phyloP scores from a whole-genome alignment of 2,329 filamentous ascomycete genomes.

The Alternaria metachromatica region DNA sequence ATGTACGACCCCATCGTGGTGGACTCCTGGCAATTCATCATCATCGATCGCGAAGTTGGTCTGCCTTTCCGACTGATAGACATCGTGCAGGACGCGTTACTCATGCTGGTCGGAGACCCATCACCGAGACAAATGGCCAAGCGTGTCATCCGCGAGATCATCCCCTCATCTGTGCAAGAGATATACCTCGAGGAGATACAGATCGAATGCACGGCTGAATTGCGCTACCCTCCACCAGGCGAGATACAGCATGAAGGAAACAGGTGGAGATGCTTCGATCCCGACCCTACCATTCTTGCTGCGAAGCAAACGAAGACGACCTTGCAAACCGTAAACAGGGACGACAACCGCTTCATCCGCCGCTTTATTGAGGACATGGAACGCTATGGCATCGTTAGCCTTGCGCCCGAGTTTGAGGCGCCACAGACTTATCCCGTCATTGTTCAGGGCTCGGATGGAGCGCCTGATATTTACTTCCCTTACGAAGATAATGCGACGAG shows the following conservation, averaged over 20 bases:
- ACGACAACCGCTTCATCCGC: slow-evolving; percentile 35
- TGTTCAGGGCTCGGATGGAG: slow-evolving; percentile 30
- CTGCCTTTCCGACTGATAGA: slow-evolving; percentile 35
- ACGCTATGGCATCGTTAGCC: slow-evolving; percentile 29
- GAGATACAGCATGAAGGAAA: slow-evolving; percentile 38
- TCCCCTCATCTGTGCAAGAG: slow-evolving; percentile 31
- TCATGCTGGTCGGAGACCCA: slow-evolving; percentile 34
- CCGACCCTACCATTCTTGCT: slow-evolving; percentile 14
- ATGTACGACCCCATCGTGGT: slow-evolving; percentile 43
- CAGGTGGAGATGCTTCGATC: slow-evolving; percentile 25
- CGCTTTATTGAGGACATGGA: slow-evolving; percentile 37
- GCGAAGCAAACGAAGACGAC: slow-evolving; percentile 11
- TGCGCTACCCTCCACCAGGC: slow-evolving; percentile 25
- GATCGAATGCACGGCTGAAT: slow-evolving; percentile 21
- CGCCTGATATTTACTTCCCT: slow-evolving; percentile 35
- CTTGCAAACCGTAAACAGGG: slow-evolving; percentile 9
- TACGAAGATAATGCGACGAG: slow-evolving; percentile 22
- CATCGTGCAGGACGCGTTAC: slow-evolving; percentile 33
- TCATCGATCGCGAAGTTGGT: slow-evolving; percentile 36
- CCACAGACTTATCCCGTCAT: slow-evolving; percentile 34
- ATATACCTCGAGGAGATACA: slow-evolving; percentile 28
- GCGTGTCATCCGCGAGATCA: slow-evolving; percentile 30
- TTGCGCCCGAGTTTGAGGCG: slow-evolving; percentile 22
- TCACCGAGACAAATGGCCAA: slow-evolving; percentile 30
- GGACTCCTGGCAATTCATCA: slow-evolving; percentile 43